These are phyloP conservation scores for Nicotiana tabacum DNA, from an alignment of 257 asterid species.

Conservation along the genomic window DNA sequence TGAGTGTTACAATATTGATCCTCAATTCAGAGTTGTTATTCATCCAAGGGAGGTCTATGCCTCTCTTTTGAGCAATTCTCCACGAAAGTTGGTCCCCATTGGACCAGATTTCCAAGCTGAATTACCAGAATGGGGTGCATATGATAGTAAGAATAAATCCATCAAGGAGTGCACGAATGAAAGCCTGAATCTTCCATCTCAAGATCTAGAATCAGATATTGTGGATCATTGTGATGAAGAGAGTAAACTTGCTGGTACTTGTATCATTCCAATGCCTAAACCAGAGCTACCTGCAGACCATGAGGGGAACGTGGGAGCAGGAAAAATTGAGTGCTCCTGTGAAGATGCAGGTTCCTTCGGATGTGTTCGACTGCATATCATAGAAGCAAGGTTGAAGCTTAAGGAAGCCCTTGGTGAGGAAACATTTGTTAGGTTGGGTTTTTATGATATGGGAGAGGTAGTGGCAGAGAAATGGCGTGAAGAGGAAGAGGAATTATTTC, in stretches of 20 bases:
- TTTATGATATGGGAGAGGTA: conserved; percentile 32
- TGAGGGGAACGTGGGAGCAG: conserved; percentile 18
- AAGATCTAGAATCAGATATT: conserved; percentile 7
- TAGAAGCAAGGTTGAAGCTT: conserved; percentile 29
- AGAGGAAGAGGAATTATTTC: conserved; percentile 30
- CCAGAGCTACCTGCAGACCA: conserved; percentile 6
- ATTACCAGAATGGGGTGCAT: conserved; percentile 30
- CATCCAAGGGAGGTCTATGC: conserved; percentile 26
- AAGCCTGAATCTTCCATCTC: not conserved
- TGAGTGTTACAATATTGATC: conserved; percentile 19
- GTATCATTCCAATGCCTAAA: conserved; percentile 27
- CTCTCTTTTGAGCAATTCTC: conserved; percentile 29
- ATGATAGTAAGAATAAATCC: not conserved
- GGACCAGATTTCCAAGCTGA: conserved; percentile 39
- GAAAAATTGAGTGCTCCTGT: conserved; percentile 30
- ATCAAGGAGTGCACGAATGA: conserved; percentile 3
- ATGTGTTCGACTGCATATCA: conserved; percentile 27
- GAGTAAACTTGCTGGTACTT: conserved; percentile 22
- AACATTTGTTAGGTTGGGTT: conserved; percentile 28
- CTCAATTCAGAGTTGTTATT: conserved; percentile 14
- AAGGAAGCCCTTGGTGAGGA: conserved; percentile 25
- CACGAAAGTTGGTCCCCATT: conserved; percentile 31
- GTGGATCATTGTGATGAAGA: conserved; percentile 9
- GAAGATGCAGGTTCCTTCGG: conserved; percentile 30
- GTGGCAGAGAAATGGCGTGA: conserved; percentile 32